Base-by-base conservation (phyloP, 2,329 filamentous ascomycete species). In the Fusarium aywerte region DNA sequence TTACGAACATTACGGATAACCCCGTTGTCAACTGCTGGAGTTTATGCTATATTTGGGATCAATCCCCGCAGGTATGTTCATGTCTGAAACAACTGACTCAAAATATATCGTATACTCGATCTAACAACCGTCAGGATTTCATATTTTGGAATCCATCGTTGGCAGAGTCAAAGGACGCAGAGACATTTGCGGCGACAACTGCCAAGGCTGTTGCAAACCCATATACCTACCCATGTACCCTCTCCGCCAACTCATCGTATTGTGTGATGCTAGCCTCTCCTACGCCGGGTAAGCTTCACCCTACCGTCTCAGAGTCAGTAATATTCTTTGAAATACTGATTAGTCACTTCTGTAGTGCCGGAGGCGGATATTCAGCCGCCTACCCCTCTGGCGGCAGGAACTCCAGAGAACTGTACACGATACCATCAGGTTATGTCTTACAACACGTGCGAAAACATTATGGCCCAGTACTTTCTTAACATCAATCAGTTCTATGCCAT, bases 141-240 rank as follows among this genome's bases (percentile, higher is more conserved):
- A 53, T 63, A 20, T 42, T 58, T 23, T 63, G 59, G 59, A 63
- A 63, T 20, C 55, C 44, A n/a, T 59, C 49, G 2, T 21, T 63
- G 9, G 48, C 43, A 7, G 15, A 54, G 5, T 23, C 27, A 38
- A 25, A 42, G 21, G 21, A 42, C 12, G 29, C 43, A 33, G 43
- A 45, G 21, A 42, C 39, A 45, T 23, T 33, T 45, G 21, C 40
- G 3, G 33, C 16, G 29, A 42, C 42, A 13, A 50, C 36, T 6
- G 48, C 43, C 12, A 27, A 35, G 29, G 10, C 54, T 18, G 55
- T 15, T n/a, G 52, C 31, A 27, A 44, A 54, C 40, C 31, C 29
- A 13, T 59, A 47, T 29, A 23, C 44, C n/a, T 59, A 48, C 21
- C 56, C 43, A 23, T 59, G 50, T 23, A 59, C 56, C 8, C n/a